Conservation (phyloP, 179 eudicot species). For the Camellia oleifera region DNA sequence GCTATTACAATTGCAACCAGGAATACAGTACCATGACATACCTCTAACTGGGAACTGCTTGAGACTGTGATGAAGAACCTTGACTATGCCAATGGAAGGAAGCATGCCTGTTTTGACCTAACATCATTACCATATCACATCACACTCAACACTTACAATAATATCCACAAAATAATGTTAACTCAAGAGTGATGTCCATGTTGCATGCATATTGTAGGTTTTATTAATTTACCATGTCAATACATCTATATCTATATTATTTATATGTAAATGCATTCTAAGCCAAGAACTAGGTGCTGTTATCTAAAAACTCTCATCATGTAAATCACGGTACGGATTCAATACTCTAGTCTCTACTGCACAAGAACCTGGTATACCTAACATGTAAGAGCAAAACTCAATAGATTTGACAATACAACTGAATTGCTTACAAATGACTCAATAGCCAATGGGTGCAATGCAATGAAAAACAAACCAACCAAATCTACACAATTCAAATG, state of each 20-base stretch:
- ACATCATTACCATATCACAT: slow-evolving; percentile 15
- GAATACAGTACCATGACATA: slow-evolving; percentile 22
- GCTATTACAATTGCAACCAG: slow-evolving; percentile 15
- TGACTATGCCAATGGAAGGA: slow-evolving; percentile 73
- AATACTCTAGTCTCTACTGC: not conserved
- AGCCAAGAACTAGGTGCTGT: not conserved
- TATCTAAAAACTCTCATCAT: not conserved
- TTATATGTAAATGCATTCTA: not conserved
- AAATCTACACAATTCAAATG: no score
- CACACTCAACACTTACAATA: not conserved
- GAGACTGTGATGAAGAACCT: slow-evolving; percentile 54
- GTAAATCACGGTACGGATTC: not conserved
- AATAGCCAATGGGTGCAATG: not conserved
- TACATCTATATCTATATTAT: not conserved
- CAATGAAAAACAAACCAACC: not conserved
- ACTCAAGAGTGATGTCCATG: not conserved
- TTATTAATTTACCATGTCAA: not conserved
- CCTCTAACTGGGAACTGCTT: slow-evolving; percentile 76
- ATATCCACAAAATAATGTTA: not conserved
- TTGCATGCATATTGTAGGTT: not conserved
- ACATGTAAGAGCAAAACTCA: not conserved
- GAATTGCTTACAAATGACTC: not conserved
- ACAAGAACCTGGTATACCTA: no score
- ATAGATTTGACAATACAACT: not conserved
- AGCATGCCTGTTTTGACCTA: slow-evolving; percentile 98